Evolutionary conservation across 306 rosid species (phyloP).

Genomic region (Psophocarpus tetragonolobus): DNA sequence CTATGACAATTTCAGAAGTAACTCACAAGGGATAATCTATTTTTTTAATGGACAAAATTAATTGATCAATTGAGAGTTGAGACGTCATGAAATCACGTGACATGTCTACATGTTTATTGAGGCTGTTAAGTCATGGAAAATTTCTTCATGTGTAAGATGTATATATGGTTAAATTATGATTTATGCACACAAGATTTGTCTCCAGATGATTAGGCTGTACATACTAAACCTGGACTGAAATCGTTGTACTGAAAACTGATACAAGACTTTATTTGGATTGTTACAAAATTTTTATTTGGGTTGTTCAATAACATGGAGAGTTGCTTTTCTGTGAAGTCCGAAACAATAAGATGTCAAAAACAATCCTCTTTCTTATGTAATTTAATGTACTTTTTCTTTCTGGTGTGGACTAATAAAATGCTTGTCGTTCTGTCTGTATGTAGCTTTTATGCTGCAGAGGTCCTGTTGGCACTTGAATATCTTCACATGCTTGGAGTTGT

Average conservation of each 20-base stretch:
- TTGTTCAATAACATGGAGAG: slow-evolving; percentile 1
- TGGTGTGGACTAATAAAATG: neutral
- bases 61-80: neutral
- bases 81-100: neutral
- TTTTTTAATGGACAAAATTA: neutral
- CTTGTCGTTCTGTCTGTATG: neutral
- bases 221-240: neutral
- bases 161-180: neutral
- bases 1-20: neutral
- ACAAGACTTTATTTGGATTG: neutral
- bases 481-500: slow-evolving; percentile 67
- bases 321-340: neutral
- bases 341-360: slow-evolving; percentile 17
- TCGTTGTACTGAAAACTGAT: neutral
- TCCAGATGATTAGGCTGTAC: neutral
- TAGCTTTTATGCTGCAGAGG: slow-evolving; percentile 64
- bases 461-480: slow-evolving; percentile 55
- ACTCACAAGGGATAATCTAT: too few relatives aligned
- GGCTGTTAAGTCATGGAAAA: neutral
- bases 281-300: neutral
- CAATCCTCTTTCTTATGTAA: neutral
- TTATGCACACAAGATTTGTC: neutral
- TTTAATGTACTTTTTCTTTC: neutral
- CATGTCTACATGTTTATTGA: neutral
- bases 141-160: neutral